Percentiles rank a stretch among this genome's conserved stretches.
These are phyloP conservation scores for Bacidia gigantensis DNA, from an alignment of 495 filamentous ascomycete genomes.

Conservation along the genomic window DNA sequence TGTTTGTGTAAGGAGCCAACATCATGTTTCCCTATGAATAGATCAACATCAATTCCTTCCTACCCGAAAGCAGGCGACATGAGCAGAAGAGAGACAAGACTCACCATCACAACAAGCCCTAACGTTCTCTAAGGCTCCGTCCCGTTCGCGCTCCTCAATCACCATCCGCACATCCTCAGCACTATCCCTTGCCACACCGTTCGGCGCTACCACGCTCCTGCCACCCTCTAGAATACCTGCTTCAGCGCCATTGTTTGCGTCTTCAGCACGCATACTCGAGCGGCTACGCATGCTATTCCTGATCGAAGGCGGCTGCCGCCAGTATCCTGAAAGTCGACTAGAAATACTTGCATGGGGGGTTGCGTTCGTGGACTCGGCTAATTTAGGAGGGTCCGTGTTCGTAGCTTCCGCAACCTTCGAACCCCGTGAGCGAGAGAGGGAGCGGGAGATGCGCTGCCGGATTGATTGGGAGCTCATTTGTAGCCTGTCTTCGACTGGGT, in stretches of 20 bases:
- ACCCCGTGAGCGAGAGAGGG: constrained; percentile 11
- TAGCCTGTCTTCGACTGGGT: constrained; percentile 3
- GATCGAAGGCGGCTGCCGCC: constrained; percentile 5
- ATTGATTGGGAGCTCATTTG: constrained; percentile 2
- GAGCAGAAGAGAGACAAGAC: constrained; percentile 18
- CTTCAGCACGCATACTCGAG: constrained; percentile 11
- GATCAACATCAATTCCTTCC: constrained; percentile 5
- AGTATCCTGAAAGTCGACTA: constrained; percentile 3
- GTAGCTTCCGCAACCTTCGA: neutral
- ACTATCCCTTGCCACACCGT: constrained; percentile 36
- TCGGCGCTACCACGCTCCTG: constrained; percentile 21
- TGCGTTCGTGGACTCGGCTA: neutral
- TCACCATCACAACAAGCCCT: constrained; percentile 93
- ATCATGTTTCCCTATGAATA: constrained; percentile 57
- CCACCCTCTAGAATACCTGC: constrained; percentile 32
- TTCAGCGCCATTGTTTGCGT: constrained; percentile 14
- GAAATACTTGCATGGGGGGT: constrained; percentile 4
- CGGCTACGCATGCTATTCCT: constrained; percentile 18
- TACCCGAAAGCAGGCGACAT: neutral
- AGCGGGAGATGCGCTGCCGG: constrained; percentile 11
- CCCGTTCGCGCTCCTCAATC: constrained; percentile 53
- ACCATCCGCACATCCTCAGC: constrained; percentile 65
- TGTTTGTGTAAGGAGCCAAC: constrained; percentile 36
- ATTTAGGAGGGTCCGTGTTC: neutral
- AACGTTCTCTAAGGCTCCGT: constrained; percentile 67